phyloP scores from a whole-genome alignment of 2,329 filamentous ascomycete species.

The Graphilbum fragrans region DNA sequence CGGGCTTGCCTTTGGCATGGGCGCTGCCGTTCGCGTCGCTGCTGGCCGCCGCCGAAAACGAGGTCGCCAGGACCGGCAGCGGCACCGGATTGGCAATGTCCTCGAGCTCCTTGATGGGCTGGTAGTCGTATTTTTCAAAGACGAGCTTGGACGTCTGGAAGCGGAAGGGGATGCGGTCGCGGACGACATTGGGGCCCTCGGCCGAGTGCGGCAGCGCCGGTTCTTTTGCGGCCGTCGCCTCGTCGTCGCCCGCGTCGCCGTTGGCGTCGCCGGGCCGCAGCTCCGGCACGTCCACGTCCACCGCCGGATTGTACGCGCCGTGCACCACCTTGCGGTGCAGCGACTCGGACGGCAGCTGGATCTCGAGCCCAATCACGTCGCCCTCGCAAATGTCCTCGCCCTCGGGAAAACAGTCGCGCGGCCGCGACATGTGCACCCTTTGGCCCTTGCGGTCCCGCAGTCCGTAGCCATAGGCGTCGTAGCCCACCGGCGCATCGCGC shows the following conservation, averaged over 20 bases:
- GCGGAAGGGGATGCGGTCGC: constrained; percentile 87
- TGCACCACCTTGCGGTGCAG: constrained; percentile 82
- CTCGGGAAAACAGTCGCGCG: constrained; percentile 76
- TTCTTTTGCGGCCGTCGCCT: neutral
- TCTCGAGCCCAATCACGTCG: constrained; percentile 89
- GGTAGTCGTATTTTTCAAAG: constrained; percentile 87
- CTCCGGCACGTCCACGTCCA: constrained; percentile 55
- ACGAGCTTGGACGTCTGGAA: constrained; percentile 81
- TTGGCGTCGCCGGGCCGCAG: constrained; percentile 10
- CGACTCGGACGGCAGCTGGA: constrained; percentile 73
- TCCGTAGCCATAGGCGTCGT: constrained; percentile 88
- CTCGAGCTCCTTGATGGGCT: constrained; percentile 77
- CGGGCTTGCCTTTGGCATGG: neutral
- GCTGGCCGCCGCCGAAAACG: constrained; percentile 14
- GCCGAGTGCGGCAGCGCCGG: constrained; percentile 11
- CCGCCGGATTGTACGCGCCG: constrained; percentile 76
- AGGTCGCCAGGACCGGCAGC: constrained; percentile 11
- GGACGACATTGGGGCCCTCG: constrained; percentile 70
- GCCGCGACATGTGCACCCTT: constrained; percentile 84
- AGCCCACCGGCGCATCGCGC: constrained; percentile 72
- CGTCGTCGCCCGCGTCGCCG: constrained; percentile 21
- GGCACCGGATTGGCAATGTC: constrained; percentile 64
- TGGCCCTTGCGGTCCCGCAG: constrained; percentile 83
- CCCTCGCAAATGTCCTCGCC: constrained; percentile 75
- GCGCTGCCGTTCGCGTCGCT: constrained; percentile 25